A percentile compares a stretch with the other conserved stretches of the same genome.
Conservation (phyloP, 2,329 filamentous ascomycete species). For the Pseudocercospora musae region DNA sequence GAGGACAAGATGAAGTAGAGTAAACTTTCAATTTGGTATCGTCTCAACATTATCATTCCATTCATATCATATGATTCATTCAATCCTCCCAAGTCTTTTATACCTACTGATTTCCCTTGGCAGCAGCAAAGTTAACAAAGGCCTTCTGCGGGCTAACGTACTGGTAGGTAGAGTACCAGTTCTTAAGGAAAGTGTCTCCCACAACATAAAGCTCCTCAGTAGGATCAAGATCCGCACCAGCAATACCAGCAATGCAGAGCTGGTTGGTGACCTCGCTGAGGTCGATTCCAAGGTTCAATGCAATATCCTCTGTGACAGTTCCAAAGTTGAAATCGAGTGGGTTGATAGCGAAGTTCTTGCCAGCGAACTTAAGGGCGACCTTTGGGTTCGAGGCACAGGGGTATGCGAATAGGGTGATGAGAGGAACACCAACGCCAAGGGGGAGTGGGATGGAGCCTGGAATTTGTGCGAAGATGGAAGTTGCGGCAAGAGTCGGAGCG, state of each 20-base stretch:
- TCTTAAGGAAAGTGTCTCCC: slow-evolving; percentile 28
- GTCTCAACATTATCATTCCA: background rate
- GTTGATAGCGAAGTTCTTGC: slow-evolving; percentile 28
- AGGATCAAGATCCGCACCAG: slow-evolving; percentile 21
- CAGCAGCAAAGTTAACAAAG: slow-evolving; percentile 24
- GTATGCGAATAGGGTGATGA: slow-evolving; percentile 33
- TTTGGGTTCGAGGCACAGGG: slow-evolving; percentile 32
- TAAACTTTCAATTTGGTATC: background rate
- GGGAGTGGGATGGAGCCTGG: slow-evolving; percentile 33
- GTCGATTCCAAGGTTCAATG: slow-evolving; percentile 14
- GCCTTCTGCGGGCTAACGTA: slow-evolving; percentile 19
- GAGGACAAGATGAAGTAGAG: no score
- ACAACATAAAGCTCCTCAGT: slow-evolving; percentile 23
- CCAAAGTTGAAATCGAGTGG: slow-evolving; percentile 25
- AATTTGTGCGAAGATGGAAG: slow-evolving; percentile 34
- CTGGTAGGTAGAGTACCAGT: slow-evolving; percentile 26
- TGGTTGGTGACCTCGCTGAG: slow-evolving; percentile 2
- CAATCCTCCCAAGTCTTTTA: background rate
- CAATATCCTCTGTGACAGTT: slow-evolving; percentile 17
- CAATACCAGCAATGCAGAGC: slow-evolving; percentile 15
- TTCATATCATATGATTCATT: background rate
- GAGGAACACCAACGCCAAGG: slow-evolving; percentile 17
- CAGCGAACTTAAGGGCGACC: slow-evolving; percentile 28
- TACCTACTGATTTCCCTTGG: background rate
- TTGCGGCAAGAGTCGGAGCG: slow-evolving; percentile 31